These are phyloP conservation scores for Lentinula sp. DNA, from an alignment of 768 basidiomycete genomes.

Conservation along the genomic window DNA sequence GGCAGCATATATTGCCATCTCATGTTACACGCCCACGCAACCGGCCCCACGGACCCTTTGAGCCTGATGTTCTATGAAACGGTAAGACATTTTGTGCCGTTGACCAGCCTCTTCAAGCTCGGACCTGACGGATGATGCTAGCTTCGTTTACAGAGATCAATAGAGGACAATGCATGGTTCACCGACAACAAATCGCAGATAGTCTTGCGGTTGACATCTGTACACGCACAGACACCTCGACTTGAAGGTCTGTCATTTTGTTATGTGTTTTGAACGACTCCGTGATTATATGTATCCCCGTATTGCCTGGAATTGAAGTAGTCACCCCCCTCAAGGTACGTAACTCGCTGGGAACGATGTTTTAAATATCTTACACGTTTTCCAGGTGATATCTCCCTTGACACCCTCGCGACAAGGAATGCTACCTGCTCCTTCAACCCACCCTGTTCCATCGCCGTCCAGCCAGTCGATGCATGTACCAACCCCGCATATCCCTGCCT, in stretches of 20 bases:
- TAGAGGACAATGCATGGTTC: constrained; percentile 38
- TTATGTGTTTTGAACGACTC: background rate
- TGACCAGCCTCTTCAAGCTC: background rate
- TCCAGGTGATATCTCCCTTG: background rate
- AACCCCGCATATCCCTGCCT: constrained; percentile 8
- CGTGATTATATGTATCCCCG: background rate
- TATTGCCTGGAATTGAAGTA: background rate
- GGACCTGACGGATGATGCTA: constrained; percentile 13
- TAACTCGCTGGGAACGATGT: constrained; percentile 4
- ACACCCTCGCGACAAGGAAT: background rate
- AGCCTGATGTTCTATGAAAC: constrained; percentile 41
- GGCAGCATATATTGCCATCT: constrained; percentile 53
- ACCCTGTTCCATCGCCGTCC: background rate
- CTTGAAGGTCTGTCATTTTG: constrained; percentile 18
- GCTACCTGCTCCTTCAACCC: background rate
- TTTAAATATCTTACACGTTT: constrained; percentile 4
- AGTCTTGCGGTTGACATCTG: constrained; percentile 39
- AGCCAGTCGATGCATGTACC: background rate
- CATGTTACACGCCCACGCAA: constrained; percentile 40
- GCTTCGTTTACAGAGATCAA: constrained; percentile 32
- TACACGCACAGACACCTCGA: constrained; percentile 13
- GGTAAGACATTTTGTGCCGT: constrained; percentile 22
- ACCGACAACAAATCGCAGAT: constrained; percentile 27
- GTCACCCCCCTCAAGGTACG: constrained; percentile 1
- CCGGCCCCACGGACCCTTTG: constrained; percentile 33